Evolutionary conservation across 202 grass and related monocot species (phyloP).

Genomic region (Setaria italica): DNA sequence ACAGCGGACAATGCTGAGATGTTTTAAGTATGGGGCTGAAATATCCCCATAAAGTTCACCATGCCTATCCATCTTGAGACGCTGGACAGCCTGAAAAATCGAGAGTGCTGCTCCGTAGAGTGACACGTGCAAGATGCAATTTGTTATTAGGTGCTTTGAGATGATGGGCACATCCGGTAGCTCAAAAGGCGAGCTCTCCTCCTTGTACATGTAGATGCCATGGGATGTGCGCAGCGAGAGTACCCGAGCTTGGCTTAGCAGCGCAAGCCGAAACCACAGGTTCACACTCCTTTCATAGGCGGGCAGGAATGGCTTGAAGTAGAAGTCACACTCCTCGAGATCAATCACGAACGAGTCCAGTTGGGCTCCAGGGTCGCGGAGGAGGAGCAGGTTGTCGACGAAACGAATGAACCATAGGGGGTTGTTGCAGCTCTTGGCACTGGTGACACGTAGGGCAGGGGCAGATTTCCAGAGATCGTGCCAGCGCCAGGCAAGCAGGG

Average conservation of each 20-base stretch:
- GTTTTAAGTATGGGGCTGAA: background rate
- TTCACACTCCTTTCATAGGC: background rate
- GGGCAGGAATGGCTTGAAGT: background rate
- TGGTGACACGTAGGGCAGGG: background rate
- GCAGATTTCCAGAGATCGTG: slow-evolving; percentile 12
- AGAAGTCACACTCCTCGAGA: background rate
- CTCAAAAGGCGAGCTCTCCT: background rate
- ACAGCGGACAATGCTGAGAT: background rate
- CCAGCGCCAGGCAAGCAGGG: background rate
- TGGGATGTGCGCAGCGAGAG: background rate
- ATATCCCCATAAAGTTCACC: background rate
- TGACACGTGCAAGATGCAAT: background rate
- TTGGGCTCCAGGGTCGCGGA: background rate
- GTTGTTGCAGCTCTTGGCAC: background rate
- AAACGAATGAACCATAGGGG: background rate
- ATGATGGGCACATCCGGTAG: background rate
- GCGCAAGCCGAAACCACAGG: background rate
- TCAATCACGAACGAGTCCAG: background rate
- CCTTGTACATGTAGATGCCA: background rate
- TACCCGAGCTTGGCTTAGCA: background rate
- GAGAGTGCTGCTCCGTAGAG: background rate
- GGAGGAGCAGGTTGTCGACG: background rate
- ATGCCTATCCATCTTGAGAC: background rate
- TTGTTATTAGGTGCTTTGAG: background rate
- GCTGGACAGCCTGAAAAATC: slow-evolving; percentile 2